These are phyloP conservation scores for Ophioceras dolichostomum DNA, from an alignment of 2,329 filamentous ascomycete species.

Conservation along the genomic window DNA sequence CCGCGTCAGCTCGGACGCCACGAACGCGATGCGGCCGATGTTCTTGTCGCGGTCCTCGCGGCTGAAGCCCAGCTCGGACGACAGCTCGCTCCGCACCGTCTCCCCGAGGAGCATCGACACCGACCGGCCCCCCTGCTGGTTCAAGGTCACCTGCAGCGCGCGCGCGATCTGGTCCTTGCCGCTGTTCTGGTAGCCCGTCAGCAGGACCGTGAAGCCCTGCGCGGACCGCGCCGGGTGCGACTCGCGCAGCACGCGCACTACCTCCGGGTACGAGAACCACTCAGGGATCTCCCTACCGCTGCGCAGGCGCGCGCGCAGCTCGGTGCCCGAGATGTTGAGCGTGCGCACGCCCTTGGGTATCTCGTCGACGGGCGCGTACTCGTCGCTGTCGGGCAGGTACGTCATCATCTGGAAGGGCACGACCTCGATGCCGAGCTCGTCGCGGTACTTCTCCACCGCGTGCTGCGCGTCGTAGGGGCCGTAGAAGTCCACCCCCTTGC, in stretches of 20 bases:
- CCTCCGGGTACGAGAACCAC: conserved; percentile 99
- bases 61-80: conserved; percentile 90
- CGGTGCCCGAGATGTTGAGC: conserved; percentile 75
- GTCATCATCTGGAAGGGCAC: conserved; percentile 99
- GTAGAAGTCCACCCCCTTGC: conserved; percentile 92
- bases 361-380: conserved; percentile 89
- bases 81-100: conserved; percentile 87
- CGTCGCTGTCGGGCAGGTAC: conserved; percentile 92
- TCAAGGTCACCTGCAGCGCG: conserved; percentile 90
- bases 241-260: conserved; percentile 90
- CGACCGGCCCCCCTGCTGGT: conserved; percentile 92
- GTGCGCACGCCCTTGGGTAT: conserved; percentile 76
- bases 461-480: conserved; percentile 96
- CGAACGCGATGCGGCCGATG: conserved; percentile 92
- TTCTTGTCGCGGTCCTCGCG: conserved; percentile 87
- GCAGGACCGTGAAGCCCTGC: conserved; percentile 97
- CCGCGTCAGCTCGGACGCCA: conserved; percentile 86
- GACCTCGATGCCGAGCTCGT: conserved; percentile 96
- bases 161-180: conserved; percentile 96
- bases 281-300: conserved; percentile 92
- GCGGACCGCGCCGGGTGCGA: conserved; percentile 83
- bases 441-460: conserved; percentile 89
- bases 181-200: conserved; percentile 92
- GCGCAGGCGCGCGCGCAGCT: conserved; percentile 83
- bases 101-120: conserved; percentile 93